phyloP scores from a whole-genome alignment of 2,329 filamentous ascomycete species.

The Aspergillus tamarii region DNA sequence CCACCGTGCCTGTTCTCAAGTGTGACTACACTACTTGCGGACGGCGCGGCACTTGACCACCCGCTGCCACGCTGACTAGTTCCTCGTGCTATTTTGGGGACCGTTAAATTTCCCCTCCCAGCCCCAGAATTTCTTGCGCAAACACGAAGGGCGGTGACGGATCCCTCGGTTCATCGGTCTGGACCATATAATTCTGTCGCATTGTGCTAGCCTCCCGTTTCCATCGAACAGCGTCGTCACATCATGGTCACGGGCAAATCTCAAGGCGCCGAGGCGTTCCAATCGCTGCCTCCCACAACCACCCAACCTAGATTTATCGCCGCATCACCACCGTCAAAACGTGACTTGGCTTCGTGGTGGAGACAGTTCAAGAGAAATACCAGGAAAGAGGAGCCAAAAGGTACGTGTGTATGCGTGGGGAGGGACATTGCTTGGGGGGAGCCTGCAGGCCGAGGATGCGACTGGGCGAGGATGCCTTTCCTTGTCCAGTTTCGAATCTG shows the following conservation, averaged over 20 bases:
- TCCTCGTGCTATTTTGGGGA: constrained; percentile 34
- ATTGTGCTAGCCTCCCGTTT: constrained; percentile 10
- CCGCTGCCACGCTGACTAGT: constrained; percentile 23
- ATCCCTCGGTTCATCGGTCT: constrained; percentile 17
- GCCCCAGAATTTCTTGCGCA: constrained; percentile 34
- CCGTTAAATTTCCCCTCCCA: constrained; percentile 21
- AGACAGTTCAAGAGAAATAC: constrained; percentile 82
- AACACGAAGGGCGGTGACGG: constrained; percentile 37
- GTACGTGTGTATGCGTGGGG: constrained; percentile 32
- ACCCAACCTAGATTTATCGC: constrained; percentile 51
- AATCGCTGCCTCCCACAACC: constrained; percentile 33
- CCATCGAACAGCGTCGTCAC: constrained; percentile 12
- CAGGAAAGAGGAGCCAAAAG: constrained; percentile 66
- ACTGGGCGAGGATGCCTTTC: neutral
- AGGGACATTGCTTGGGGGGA: constrained; percentile 37
- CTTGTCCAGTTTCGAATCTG: neutral
- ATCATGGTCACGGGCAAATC: constrained; percentile 44
- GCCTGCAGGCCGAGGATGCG: neutral
- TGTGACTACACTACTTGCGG: constrained; percentile 12
- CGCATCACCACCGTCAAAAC: constrained; percentile 77
- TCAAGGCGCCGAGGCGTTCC: constrained; percentile 37
- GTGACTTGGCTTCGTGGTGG: constrained; percentile 96
- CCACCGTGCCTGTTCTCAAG: constrained; percentile 13
- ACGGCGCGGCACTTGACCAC: constrained; percentile 24
- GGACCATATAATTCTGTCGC: constrained; percentile 16